These are phyloP conservation scores for Zychaea mexicana DNA, from an alignment of 371 early-diverging fungal genomes.

Conservation along the genomic window DNA sequence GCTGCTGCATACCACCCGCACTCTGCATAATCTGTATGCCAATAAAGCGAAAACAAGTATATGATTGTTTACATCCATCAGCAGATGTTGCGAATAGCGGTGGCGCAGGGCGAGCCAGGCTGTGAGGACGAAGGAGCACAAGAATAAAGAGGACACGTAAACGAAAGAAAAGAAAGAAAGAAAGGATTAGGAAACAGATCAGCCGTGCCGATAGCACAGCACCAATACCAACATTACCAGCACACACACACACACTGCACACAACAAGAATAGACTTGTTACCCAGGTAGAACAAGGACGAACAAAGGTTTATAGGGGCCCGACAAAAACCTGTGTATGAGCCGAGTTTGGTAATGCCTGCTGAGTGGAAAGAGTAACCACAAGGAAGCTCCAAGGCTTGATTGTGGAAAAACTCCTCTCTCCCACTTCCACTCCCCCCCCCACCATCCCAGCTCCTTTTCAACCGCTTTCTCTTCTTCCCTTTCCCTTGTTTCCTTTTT, in stretches of 20 bases:
- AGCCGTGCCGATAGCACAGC: no score
- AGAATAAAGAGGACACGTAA: no score
- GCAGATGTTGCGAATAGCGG: neutral
- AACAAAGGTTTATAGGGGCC: neutral
- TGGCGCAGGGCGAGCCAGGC: neutral
- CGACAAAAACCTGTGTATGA: neutral
- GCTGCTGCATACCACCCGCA: neutral
- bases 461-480: slow-evolving; percentile 8
- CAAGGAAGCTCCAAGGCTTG: neutral
- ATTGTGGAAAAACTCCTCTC: slow-evolving; percentile 2
- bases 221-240: no score
- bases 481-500: slow-evolving; percentile 4
- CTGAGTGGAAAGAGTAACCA: neutral
- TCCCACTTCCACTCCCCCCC: neutral
- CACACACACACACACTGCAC: no score
- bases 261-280: no score
- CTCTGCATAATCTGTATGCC: neutral
- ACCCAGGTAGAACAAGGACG: no score
- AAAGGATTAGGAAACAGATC: no score
- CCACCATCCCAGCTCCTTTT: slow-evolving; percentile 4
- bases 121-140: neutral
- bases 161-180: no score
- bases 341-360: neutral
- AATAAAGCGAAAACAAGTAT: no score
- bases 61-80: neutral